These are phyloP conservation scores for Saccharum officinarum DNA, from an alignment of 176 grass and related monocot genomes.

Conservation along the genomic window DNA sequence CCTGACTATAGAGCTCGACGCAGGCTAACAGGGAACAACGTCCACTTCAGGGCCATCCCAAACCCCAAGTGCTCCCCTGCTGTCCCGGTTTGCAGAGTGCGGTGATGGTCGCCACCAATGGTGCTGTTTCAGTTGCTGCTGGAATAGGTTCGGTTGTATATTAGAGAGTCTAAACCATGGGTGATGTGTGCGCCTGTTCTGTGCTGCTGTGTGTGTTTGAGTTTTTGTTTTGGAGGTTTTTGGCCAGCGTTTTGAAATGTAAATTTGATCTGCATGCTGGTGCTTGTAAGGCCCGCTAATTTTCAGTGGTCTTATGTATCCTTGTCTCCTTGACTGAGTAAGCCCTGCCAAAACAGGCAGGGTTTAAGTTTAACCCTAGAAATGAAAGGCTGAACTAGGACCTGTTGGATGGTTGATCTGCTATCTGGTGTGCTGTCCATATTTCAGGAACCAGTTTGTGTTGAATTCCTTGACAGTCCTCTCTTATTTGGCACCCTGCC, in stretches of 20 bases:
- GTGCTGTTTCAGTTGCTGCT: slow-evolving; percentile 33
- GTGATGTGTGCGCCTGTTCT: neutral
- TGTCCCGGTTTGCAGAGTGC: slow-evolving; percentile 78
- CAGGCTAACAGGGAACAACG: slow-evolving; percentile 43
- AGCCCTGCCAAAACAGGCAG: slow-evolving; percentile 44
- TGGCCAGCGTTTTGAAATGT: slow-evolving; percentile 48
- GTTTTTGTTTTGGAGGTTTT: slow-evolving; percentile 31
- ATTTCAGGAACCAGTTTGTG: neutral
- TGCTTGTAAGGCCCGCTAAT: slow-evolving; percentile 63
- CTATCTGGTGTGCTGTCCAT: neutral
- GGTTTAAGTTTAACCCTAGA: no score
- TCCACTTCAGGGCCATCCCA: slow-evolving; percentile 75
- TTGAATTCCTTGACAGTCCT: neutral
- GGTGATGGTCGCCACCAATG: slow-evolving; percentile 21
- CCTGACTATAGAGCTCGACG: slow-evolving; percentile 56
- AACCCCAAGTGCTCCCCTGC: slow-evolving; percentile 67
- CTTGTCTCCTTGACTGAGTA: slow-evolving; percentile 43
- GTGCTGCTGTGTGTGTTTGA: slow-evolving; percentile 27
- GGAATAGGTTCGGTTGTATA: slow-evolving; percentile 67
- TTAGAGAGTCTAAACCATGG: slow-evolving; percentile 17
- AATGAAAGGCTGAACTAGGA: no score
- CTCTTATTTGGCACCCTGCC: neutral
- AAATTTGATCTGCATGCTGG: slow-evolving; percentile 66
- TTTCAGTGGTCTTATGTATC: slow-evolving; percentile 49
- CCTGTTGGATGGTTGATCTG: no score